phyloP scores from a whole-genome alignment of 495 filamentous ascomycete genomes.

The Xylaria cubensis region DNA sequence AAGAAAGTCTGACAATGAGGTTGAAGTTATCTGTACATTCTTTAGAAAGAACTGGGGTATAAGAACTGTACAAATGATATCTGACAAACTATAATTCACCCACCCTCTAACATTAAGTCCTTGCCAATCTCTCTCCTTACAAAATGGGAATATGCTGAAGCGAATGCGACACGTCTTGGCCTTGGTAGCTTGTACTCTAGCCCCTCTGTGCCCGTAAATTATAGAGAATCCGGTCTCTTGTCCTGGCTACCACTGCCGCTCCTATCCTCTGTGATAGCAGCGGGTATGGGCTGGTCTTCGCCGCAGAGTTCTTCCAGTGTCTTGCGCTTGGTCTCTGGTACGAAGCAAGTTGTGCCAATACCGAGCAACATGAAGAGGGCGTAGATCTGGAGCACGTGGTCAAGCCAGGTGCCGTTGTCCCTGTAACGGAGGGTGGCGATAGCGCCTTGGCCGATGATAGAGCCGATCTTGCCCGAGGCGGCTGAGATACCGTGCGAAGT shows the following conservation, averaged over 20 bases:
- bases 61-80: neutral
- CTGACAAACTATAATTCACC: neutral
- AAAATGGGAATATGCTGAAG: slow-evolving; percentile 2
- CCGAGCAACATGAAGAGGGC: slow-evolving; percentile 82
- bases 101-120: slow-evolving; percentile 12
- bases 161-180: neutral
- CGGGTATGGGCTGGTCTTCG: slow-evolving; percentile 45
- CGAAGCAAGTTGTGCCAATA: slow-evolving; percentile 67
- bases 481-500: slow-evolving; percentile 88
- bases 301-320: slow-evolving; percentile 67
- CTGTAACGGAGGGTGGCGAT: slow-evolving; percentile 58
- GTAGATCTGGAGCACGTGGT: slow-evolving; percentile 83
- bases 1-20: neutral
- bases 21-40: slow-evolving; percentile 6
- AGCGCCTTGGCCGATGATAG: slow-evolving; percentile 67
- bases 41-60: slow-evolving; percentile 7
- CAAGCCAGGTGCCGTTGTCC: slow-evolving; percentile 65
- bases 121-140: neutral
- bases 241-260: slow-evolving; percentile 27
- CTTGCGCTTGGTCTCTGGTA: slow-evolving; percentile 78
- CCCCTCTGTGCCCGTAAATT: neutral
- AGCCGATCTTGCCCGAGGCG: slow-evolving; percentile 82
- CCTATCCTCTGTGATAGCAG: slow-evolving; percentile 4
- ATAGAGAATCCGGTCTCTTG: slow-evolving; percentile 35
- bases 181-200: neutral